Percentiles rank a stretch among this genome's conserved stretches.
phyloP scores from a whole-genome alignment of 495 filamentous ascomycete species.

The Hyaloscypha variabilis region DNA sequence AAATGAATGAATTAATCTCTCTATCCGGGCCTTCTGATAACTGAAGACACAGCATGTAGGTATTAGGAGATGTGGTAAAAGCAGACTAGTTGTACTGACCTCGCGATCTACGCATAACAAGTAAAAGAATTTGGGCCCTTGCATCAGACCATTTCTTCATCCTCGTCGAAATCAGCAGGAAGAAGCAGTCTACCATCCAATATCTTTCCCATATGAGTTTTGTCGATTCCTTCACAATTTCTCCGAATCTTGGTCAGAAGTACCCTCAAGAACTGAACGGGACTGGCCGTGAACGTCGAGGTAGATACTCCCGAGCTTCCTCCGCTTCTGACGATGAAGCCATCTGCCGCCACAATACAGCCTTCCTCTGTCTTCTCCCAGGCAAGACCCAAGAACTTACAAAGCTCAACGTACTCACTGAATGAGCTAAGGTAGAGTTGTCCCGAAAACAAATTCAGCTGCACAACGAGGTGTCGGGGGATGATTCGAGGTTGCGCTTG shows the following conservation, averaged over 20 bases:
- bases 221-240: constrained; percentile 50
- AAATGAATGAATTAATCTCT: too few relatives aligned
- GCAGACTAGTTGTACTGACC: too few relatives aligned
- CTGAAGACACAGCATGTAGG: too few relatives aligned
- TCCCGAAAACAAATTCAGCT: constrained; percentile 70
- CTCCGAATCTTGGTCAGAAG: constrained; percentile 51
- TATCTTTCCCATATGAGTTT: constrained; percentile 59
- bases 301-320: too few relatives aligned
- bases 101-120: neutral
- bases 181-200: constrained; percentile 40
- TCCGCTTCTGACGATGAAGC: constrained; percentile 24
- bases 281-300: constrained; percentile 45
- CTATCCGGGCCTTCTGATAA: too few relatives aligned
- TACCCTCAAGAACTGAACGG: constrained; percentile 53
- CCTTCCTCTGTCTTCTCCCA: constrained; percentile 32
- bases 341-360: constrained; percentile 39
- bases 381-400: constrained; percentile 53
- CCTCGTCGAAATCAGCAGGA: constrained; percentile 5
- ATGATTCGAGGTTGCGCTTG: constrained; percentile 8
- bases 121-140: neutral
- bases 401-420: constrained; percentile 54
- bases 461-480: constrained; percentile 34
- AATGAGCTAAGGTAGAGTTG: constrained; percentile 62
- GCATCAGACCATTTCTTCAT: neutral
- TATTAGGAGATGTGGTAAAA: too few relatives aligned